A percentile compares a stretch with the other conserved stretches of the same genome.
phyloP scores from a whole-genome alignment of 1,284 basidiomycete species.

The Apiotrichum brassicae region DNA sequence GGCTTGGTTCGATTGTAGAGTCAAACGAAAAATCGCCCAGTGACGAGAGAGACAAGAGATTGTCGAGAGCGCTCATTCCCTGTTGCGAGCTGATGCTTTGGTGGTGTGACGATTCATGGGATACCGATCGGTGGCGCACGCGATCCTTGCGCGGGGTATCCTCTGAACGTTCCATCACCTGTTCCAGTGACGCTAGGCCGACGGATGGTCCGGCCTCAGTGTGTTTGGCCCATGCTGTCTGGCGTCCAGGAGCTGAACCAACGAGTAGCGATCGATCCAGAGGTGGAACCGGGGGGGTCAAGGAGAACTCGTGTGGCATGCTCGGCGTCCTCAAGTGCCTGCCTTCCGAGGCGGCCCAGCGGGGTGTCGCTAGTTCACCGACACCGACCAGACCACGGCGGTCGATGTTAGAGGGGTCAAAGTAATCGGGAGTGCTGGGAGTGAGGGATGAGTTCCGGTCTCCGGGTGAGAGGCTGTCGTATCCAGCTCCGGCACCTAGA shows the following conservation, averaged over 20 bases:
- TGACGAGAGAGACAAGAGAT: slow-evolving; percentile 22
- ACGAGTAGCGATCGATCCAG: slow-evolving; percentile 9
- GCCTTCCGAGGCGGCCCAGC: slow-evolving; percentile 61
- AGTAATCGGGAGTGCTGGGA: slow-evolving; percentile 32
- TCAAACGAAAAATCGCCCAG: slow-evolving; percentile 39
- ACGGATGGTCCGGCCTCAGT: neutral
- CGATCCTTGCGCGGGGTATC: slow-evolving; percentile 20
- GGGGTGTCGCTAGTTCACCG: slow-evolving; percentile 93
- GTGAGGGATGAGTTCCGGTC: slow-evolving; percentile 14
- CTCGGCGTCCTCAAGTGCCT: slow-evolving; percentile 38
- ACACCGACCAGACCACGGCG: slow-evolving; percentile 83
- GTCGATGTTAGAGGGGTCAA: slow-evolving; percentile 75
- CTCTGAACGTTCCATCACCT: slow-evolving; percentile 26
- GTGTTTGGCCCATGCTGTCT: slow-evolving; percentile 13
- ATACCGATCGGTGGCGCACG: slow-evolving; percentile 16
- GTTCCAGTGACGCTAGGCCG: slow-evolving; percentile 19
- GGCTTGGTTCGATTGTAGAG: slow-evolving; percentile 30
- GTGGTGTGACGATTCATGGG: slow-evolving; percentile 13
- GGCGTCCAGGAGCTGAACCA: slow-evolving; percentile 11
- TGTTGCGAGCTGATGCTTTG: slow-evolving; percentile 4
- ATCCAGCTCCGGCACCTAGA: slow-evolving; percentile 8
- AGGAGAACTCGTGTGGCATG: slow-evolving; percentile 35
- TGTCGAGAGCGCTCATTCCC: slow-evolving; percentile 7
- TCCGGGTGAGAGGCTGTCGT: slow-evolving; percentile 6
- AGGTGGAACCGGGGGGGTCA: slow-evolving; percentile 21